A percentile compares a stretch with the other conserved stretches of the same genome.
Evolutionary conservation across 2,329 filamentous ascomycete species (phyloP).

Genomic region (Zopfia rhizophila): DNA sequence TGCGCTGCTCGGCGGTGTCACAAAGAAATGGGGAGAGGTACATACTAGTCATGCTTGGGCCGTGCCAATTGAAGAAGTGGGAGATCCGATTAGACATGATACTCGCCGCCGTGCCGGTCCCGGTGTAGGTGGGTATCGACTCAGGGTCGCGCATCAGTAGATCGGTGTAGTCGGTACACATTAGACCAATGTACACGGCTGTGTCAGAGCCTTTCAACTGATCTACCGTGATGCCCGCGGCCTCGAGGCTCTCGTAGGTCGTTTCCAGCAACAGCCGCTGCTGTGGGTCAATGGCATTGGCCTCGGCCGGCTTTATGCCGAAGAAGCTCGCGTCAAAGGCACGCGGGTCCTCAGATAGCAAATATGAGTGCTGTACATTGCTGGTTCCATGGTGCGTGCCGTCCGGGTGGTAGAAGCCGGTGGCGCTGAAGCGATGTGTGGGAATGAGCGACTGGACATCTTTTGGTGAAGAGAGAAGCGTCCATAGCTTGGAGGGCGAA

Average conservation of each 20-base stretch:
- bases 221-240: slow-evolving; percentile 6
- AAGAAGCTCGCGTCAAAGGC: slow-evolving; percentile 32
- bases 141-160: slow-evolving; percentile 10
- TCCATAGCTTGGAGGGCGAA: slow-evolving; percentile 44
- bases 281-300: slow-evolving; percentile 25
- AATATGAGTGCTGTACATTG: slow-evolving; percentile 13
- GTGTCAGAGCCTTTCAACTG: slow-evolving; percentile 8
- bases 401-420: slow-evolving; percentile 47
- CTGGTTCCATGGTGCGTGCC: slow-evolving; percentile 13
- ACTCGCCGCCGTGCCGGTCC: slow-evolving; percentile 34
- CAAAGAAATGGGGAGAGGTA: too few relatives aligned
- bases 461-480: slow-evolving; percentile 33
- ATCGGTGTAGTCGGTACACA: slow-evolving; percentile 6
- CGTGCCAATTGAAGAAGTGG: slow-evolving; percentile 45
- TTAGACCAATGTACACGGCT: slow-evolving; percentile 3
- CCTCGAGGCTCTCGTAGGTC: slow-evolving; percentile 17
- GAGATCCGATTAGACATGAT: slow-evolving; percentile 44
- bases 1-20: too few relatives aligned
- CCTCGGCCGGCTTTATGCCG: slow-evolving; percentile 24
- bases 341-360: slow-evolving; percentile 24
- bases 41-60: slow-evolving; percentile 42
- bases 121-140: slow-evolving; percentile 24
- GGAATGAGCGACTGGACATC: slow-evolving; percentile 42
- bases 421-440: slow-evolving; percentile 34
- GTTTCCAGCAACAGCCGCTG: slow-evolving; percentile 28